Conservation (phyloP, 192 early-diverging fungal genomes). For the Ambispora gerdemannii region DNA sequence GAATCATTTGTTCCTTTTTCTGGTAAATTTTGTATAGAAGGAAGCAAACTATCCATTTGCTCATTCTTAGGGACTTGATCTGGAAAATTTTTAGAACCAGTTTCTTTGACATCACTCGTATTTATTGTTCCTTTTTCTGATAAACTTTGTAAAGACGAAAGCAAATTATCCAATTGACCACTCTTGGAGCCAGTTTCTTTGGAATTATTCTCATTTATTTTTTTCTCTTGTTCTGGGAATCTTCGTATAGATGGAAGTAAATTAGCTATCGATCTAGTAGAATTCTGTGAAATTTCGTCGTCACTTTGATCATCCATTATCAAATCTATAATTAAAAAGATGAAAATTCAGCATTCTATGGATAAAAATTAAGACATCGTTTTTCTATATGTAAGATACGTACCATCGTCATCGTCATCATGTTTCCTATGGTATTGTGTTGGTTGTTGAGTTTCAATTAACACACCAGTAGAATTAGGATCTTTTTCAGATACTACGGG, state of each 20-base stretch:
- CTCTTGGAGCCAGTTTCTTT: not conserved
- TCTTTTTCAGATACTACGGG: not conserved
- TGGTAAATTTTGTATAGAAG: not conserved
- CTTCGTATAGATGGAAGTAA: not conserved
- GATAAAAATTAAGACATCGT: not conserved
- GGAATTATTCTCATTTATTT: not conserved
- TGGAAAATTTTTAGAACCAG: not conserved
- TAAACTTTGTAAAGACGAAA: not conserved
- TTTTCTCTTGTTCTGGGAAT: not conserved
- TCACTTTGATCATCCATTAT: constrained; percentile 14
- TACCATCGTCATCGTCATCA: not conserved
- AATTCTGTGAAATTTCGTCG: not conserved
- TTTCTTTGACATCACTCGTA: not conserved
- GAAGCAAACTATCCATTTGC: too few relatives aligned
- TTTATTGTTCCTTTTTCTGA: not conserved
- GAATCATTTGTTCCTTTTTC: not conserved
- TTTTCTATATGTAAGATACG: not conserved
- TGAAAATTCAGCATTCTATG: not conserved
- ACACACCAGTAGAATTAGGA: too few relatives aligned
- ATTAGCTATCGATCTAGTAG: not conserved
- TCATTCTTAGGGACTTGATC: too few relatives aligned
- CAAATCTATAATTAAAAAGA: not conserved
- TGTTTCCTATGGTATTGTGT: not conserved
- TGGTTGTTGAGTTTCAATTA: not conserved
- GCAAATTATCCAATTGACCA: not conserved